A percentile compares a stretch with the other conserved stretches of the same genome.
Evolutionary conservation across 164 flowering plant genomes (phyloP).

Genomic region (Annona cherimola): DNA sequence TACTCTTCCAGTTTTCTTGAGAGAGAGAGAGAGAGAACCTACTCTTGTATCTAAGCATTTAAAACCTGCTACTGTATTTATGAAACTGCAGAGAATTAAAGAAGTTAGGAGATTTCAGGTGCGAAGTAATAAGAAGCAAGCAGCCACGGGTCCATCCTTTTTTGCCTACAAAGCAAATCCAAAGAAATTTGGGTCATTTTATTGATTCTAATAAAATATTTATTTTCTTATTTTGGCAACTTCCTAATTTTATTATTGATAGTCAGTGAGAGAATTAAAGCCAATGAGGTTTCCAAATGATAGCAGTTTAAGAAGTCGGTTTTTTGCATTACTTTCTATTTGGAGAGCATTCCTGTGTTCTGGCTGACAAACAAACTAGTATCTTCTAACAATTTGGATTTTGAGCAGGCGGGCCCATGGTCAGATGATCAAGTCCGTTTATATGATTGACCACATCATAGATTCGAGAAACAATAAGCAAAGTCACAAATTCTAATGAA

Average conservation of each 20-base stretch:
- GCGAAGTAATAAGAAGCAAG: conserved; percentile 7
- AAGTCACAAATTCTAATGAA: neutral
- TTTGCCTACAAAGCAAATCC: neutral
- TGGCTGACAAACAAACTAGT: neutral
- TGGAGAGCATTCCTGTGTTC: neutral
- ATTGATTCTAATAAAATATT: too few relatives aligned
- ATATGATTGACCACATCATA: neutral
- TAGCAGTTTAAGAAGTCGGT: neutral
- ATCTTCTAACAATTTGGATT: neutral
- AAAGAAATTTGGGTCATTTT: neutral
- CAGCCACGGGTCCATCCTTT: neutral
- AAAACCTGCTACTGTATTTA: conserved; percentile 27
- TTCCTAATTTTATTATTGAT: conserved; percentile 12
- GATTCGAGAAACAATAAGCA: neutral
- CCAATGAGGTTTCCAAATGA: neutral
- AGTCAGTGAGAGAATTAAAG: conserved; percentile 22
- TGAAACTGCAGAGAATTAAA: conserved; percentile 15
- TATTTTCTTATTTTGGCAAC: neutral
- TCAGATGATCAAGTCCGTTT: neutral
- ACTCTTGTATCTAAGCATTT: conserved; percentile 18
- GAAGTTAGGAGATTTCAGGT: conserved; percentile 24
- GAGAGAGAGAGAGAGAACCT: conserved; percentile 9
- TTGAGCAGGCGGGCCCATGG: neutral
- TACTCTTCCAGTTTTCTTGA: conserved; percentile 17
- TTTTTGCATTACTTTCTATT: neutral